Base-by-base conservation (phyloP, 83 land plant species). In the Picea engelmannii region DNA sequence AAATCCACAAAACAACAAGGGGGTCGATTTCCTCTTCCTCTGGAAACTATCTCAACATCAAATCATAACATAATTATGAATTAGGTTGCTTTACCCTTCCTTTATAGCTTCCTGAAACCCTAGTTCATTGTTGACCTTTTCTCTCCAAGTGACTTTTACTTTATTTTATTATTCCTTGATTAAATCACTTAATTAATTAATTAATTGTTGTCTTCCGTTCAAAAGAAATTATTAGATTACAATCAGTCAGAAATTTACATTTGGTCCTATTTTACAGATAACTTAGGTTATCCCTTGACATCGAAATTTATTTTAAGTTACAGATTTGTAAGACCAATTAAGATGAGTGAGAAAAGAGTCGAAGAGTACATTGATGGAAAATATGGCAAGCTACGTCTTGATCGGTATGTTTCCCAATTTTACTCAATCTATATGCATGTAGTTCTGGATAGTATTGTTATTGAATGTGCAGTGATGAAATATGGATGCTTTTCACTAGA, bases 381-480 rank as follows among this genome's bases (percentile, higher is more conserved):
- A 79, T 97, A 97, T 86, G 99, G 99, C n/a, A 89, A 91, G 76
- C 83, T 95, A 82, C 96, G 94, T 40, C 82, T 97, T 63, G 96
- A 97, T 74, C 79, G 96, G 98, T 97, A 88, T 64, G 76, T 44
- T 76, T 55, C 55, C 55, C 55, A 49, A 49, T 49, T 17, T 42
- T 18, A 42, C 76, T 71, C 3, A 40, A 71, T 38, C 44, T 20
- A 20, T 2, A 70, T 44, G 10, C 55, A 71, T 71, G 55, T 24
- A 40, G 8, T 71, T 70, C 44, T 42, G 24, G 76, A 71, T 18
- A 8, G 20, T 71, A 18, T 42, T 13, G 23, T 49, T 49, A 42
- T 42, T 71, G 11, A 71, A 40, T 10, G 42, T 23, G 6, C n/a
- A 71, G 10, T 71, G 52, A 71, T 9, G 1, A 49, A 49, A 49